phyloP scores from a whole-genome alignment of 208 protist species.

The Trypanosoma scelopori region DNA sequence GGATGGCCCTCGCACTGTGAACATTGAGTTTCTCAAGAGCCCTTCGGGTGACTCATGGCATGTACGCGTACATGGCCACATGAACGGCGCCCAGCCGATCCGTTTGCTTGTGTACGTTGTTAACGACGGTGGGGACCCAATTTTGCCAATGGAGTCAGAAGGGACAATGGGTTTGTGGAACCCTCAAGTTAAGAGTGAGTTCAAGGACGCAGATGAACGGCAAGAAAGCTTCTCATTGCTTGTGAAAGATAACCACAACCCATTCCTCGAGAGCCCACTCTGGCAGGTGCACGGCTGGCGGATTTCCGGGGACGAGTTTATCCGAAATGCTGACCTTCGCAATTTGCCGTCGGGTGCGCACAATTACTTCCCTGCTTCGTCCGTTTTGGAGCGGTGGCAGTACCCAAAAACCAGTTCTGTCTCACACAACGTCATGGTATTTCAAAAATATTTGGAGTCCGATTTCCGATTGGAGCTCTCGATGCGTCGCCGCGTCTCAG shows the following conservation, averaged over 20 bases:
- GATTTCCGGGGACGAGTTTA: constrained; percentile 32
- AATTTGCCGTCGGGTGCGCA: constrained; percentile 43
- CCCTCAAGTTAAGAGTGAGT: constrained; percentile 46
- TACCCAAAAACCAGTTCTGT: constrained; percentile 10
- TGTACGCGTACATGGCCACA: constrained; percentile 65
- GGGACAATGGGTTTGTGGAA: constrained; percentile 48
- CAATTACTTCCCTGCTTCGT: constrained; percentile 33
- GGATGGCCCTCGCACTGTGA: constrained; percentile 53
- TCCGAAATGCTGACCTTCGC: constrained; percentile 48
- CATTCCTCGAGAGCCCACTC: constrained; percentile 51
- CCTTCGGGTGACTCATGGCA: constrained; percentile 78
- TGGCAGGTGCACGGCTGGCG: constrained; percentile 62
- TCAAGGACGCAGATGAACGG: constrained; percentile 30
- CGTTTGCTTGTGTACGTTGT: constrained; percentile 71
- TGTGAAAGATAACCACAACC: constrained; percentile 65
- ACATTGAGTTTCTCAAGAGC: constrained; percentile 84
- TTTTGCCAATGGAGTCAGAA: constrained; percentile 10
- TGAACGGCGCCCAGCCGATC: constrained; percentile 41
- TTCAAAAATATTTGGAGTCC: constrained; percentile 66
- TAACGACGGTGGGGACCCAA: constrained; percentile 30
- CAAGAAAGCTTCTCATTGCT: constrained; percentile 53
- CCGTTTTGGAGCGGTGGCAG: constrained; percentile 31
- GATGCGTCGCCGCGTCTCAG: constrained; percentile 46
- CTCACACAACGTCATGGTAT: constrained; percentile 64
- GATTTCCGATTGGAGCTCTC: constrained; percentile 80